These are phyloP conservation scores for Triadica sebifera DNA, from an alignment of 345 rosid species.

Conservation along the genomic window DNA sequence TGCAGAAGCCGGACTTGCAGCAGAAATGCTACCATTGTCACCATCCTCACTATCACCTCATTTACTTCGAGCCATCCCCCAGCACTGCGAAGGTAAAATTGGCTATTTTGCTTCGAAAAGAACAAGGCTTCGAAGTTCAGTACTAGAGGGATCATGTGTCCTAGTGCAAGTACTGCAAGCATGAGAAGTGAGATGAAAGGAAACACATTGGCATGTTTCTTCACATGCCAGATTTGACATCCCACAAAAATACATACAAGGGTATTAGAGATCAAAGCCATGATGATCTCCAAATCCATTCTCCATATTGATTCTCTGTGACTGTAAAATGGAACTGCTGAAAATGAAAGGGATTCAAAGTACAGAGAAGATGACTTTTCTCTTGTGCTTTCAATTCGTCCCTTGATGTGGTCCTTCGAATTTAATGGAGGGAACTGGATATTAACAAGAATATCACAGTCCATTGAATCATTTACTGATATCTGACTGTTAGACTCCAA, in stretches of 20 bases:
- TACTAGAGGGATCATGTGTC: conserved; percentile 26
- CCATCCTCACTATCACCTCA: conserved; percentile 25
- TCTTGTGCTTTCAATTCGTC: conserved; percentile 10
- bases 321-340: conserved; percentile 17
- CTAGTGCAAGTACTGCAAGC: conserved; percentile 21
- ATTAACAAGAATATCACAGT: conserved; percentile 19
- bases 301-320: conserved; percentile 11
- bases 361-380: not conserved
- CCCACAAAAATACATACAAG: conserved; percentile 19
- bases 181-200: conserved; percentile 25
- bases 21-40: conserved; percentile 25
- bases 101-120: not conserved
- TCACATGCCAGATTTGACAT: conserved; percentile 24
- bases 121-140: conserved; percentile 32
- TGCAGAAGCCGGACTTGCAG: conserved; percentile 29
- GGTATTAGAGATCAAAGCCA: conserved; percentile 23
- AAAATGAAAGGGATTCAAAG: conserved; percentile 6
- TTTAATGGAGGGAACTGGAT: conserved; percentile 23
- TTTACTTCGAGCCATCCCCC: conserved; percentile 21
- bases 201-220: conserved; percentile 13
- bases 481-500: not conserved
- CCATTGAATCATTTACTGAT: not conserved
- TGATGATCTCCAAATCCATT: conserved; percentile 27
- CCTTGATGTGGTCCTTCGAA: conserved; percentile 17
- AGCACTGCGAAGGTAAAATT: not conserved